Percentiles rank a stretch among this genome's conserved stretches.
Evolutionary conservation across 495 filamentous ascomycete species (phyloP).

Genomic region (Talaromyces trachyspermus): DNA sequence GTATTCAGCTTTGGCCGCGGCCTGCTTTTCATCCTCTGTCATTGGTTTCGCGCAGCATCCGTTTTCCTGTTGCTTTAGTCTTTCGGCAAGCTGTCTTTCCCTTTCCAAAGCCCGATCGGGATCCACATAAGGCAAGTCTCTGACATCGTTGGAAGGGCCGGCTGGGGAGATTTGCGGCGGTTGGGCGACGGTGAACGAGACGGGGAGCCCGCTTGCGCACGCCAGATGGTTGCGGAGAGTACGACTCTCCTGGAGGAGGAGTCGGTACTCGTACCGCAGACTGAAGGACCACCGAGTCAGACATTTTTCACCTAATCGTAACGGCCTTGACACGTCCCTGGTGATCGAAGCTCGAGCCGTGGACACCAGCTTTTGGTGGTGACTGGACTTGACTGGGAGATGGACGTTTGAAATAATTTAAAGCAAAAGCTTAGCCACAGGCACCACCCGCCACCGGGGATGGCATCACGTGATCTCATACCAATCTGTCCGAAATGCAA

Average conservation of each 20-base stretch:
- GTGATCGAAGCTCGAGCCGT: neutral
- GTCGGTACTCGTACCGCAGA: slow-evolving; percentile 64
- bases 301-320: slow-evolving; percentile 24
- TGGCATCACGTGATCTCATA: slow-evolving; percentile 2
- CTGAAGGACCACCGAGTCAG: slow-evolving; percentile 47
- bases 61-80: slow-evolving; percentile 48
- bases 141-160: slow-evolving; percentile 26
- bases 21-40: slow-evolving; percentile 79
- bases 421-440: slow-evolving; percentile 2
- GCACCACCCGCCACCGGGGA: neutral
- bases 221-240: slow-evolving; percentile 36
- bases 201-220: slow-evolving; percentile 56
- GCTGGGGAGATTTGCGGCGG: slow-evolving; percentile 53
- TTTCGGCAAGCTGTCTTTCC: slow-evolving; percentile 55
- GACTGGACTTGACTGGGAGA: neutral
- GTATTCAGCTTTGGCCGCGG: slow-evolving; percentile 78
- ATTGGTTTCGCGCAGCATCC: slow-evolving; percentile 47
- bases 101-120: slow-evolving; percentile 51
- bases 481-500: slow-evolving; percentile 3
- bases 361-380: slow-evolving; percentile 4
- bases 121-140: slow-evolving; percentile 43
- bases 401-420: neutral
- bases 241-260: slow-evolving; percentile 48
- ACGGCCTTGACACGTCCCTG: neutral
- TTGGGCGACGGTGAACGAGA: slow-evolving; percentile 59